Percentiles rank a stretch among this genome's conserved stretches.
Evolutionary conservation across 768 basidiomycete genomes (phyloP).

Genomic region (Phylloporus rhodoxanthus): DNA sequence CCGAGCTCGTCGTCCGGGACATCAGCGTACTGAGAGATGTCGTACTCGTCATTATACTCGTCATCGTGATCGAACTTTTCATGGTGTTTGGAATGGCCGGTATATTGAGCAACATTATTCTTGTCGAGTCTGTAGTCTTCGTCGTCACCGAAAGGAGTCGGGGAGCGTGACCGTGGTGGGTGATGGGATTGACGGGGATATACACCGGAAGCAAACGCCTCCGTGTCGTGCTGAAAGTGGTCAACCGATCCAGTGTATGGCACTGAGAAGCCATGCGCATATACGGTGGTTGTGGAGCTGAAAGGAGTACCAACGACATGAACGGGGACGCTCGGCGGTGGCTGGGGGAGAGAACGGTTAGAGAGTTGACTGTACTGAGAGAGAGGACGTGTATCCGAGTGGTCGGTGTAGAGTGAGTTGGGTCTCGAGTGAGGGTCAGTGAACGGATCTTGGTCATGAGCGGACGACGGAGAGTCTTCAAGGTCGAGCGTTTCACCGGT

Average conservation of each 20-base stretch:
- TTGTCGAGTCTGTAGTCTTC: conserved; percentile 62
- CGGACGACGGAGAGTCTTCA: conserved; percentile 30
- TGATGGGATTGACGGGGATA: conserved; percentile 43
- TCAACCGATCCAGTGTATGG: conserved; percentile 37
- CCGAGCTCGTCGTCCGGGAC: conserved; percentile 17
- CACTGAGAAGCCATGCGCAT: conserved; percentile 28
- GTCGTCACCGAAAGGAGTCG: conserved; percentile 68
- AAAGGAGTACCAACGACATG: conserved; percentile 25
- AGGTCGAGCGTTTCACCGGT: conserved; percentile 62
- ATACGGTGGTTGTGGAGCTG: conserved; percentile 9
- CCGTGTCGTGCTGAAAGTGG: conserved; percentile 59
- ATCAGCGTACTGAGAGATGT: conserved; percentile 29
- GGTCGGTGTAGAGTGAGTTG: conserved; percentile 20
- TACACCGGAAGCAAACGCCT: conserved; percentile 64
- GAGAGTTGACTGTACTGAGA: conserved; percentile 36
- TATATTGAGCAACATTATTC: conserved; percentile 52
- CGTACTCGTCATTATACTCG: conserved; percentile 23
- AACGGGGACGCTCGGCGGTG: conserved; percentile 7
- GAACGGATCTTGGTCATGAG: conserved; percentile 30
- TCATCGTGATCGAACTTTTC: conserved; percentile 20
- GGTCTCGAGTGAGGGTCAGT: conserved; percentile 25
- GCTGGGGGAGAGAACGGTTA: conserved; percentile 24
- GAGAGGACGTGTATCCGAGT: conserved; percentile 24
- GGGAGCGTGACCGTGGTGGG: conserved; percentile 64
- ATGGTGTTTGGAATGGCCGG: conserved; percentile 31